Evolutionary conservation across 306 rosid genomes (phyloP).

Genomic region (Geum urbanum): DNA sequence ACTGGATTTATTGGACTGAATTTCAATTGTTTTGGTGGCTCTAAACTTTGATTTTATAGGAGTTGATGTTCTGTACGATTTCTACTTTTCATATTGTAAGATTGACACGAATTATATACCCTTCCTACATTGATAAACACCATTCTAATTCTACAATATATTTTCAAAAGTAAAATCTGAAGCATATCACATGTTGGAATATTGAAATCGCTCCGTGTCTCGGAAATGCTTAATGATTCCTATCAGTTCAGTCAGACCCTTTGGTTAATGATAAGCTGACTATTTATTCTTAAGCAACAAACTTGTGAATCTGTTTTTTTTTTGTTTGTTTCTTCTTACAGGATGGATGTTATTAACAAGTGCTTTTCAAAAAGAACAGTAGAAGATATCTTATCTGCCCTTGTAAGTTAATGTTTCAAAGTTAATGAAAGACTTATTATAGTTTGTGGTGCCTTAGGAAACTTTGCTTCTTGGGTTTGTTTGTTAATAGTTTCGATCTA

Average conservation of each 20-base stretch:
- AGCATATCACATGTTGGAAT: background rate
- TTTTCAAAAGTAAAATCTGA: background rate
- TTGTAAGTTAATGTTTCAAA: constrained; percentile 49
- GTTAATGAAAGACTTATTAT: constrained; percentile 2
- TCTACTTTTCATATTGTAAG: background rate
- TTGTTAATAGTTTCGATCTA: constrained; percentile 1
- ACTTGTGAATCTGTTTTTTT: background rate
- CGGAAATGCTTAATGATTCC: background rate
- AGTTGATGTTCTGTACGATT: background rate
- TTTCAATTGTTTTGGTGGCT: background rate
- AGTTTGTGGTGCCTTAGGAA: background rate
- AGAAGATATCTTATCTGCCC: constrained; percentile 70
- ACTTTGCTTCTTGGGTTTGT: background rate
- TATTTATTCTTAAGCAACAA: background rate
- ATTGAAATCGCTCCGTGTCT: background rate
- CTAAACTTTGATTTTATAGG: background rate
- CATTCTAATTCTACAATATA: background rate
- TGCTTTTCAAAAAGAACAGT: constrained; percentile 74
- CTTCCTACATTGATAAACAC: too few species aligned
- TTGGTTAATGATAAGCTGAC: background rate
- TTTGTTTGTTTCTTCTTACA: constrained; percentile 32
- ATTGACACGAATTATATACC: background rate
- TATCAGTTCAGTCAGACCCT: background rate
- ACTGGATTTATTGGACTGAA: background rate
- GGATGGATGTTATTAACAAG: constrained; percentile 69